Percentiles rank a stretch among this genome's conserved stretches.
Conservation (phyloP, 495 filamentous ascomycete genomes). For the Chaetomium tenue region DNA sequence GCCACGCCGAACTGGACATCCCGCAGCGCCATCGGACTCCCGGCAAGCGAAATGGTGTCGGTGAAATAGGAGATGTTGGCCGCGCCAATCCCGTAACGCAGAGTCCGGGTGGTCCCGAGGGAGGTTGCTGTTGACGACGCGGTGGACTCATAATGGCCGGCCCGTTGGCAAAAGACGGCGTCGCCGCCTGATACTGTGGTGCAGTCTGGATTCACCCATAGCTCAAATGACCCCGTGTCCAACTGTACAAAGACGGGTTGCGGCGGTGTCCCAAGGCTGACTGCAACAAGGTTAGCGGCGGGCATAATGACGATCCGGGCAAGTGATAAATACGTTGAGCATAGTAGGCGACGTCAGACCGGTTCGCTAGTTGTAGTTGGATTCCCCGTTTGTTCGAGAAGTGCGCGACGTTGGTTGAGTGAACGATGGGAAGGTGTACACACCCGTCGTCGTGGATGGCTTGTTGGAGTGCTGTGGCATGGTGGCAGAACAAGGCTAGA, state of each 20-base stretch:
- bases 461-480: constrained; percentile 24
- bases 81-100: constrained; percentile 48
- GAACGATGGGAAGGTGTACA: constrained; percentile 48
- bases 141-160: constrained; percentile 41
- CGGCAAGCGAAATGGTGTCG: constrained; percentile 45
- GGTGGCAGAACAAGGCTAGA: constrained; percentile 31
- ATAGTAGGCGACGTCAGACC: constrained; percentile 52
- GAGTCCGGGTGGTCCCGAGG: constrained; percentile 35
- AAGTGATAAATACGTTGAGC: constrained; percentile 38
- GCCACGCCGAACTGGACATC: constrained; percentile 50
- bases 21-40: constrained; percentile 37
- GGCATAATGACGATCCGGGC: neutral
- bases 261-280: constrained; percentile 50
- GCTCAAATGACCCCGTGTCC: constrained; percentile 52
- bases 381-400: constrained; percentile 44
- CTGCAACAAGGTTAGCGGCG: constrained; percentile 33
- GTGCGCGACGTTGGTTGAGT: constrained; percentile 44
- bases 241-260: constrained; percentile 50
- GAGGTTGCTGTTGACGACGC: constrained; percentile 38
- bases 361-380: constrained; percentile 46
- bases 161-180: constrained; percentile 43
- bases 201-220: constrained; percentile 54
- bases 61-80: constrained; percentile 47
- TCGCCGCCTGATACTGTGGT: constrained; percentile 38
- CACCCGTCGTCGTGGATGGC: constrained; percentile 34